These are phyloP conservation scores for Tieghemostelium lacteum DNA, from an alignment of 78 protist species.

Conservation along the genomic window DNA sequence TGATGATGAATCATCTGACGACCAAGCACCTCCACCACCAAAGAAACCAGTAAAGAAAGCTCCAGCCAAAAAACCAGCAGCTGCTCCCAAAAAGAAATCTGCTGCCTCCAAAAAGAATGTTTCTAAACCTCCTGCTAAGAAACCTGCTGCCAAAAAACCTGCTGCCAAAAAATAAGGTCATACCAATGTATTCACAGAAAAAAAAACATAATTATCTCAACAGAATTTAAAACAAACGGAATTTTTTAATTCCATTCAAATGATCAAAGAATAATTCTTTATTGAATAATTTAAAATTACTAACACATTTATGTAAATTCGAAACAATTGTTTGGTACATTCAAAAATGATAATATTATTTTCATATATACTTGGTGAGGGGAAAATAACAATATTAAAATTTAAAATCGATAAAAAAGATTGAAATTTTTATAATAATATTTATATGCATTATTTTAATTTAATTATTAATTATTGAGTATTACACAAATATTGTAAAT, in stretches of 20 bases:
- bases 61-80: conserved; percentile 6
- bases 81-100: background rate
- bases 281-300: background rate
- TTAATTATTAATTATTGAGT: too few species aligned
- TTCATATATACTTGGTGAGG: too few species aligned
- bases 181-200: background rate
- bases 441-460: too few species aligned
- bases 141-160: background rate
- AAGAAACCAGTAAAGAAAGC: background rate
- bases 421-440: too few species aligned
- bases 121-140: background rate
- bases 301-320: conserved; percentile 4
- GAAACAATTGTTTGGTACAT: too few species aligned
- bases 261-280: background rate
- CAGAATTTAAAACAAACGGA: conserved; percentile 23
- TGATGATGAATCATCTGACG: background rate
- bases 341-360: too few species aligned
- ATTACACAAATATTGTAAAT: too few species aligned
- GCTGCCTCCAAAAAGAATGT: conserved; percentile 5
- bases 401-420: too few species aligned
- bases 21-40: background rate
- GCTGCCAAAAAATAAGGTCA: conserved; percentile 7
- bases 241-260: conserved; percentile 52
- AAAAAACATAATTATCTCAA: background rate
- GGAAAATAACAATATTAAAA: too few species aligned